A percentile compares a stretch with the other conserved stretches of the same genome.
Conservation (phyloP, 257 asterid species). For the Penstemon eatonii region DNA sequence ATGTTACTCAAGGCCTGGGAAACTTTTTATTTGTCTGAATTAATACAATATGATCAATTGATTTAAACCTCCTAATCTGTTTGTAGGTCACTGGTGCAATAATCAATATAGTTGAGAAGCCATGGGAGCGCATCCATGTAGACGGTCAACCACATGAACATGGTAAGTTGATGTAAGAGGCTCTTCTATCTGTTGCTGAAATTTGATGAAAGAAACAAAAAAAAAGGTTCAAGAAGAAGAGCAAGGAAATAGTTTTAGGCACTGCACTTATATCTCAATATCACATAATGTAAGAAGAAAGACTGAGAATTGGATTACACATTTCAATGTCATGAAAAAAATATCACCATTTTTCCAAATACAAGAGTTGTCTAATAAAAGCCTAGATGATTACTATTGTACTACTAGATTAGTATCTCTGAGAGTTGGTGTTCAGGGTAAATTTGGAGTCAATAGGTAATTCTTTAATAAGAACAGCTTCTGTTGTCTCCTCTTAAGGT, state of each 20-base stretch:
- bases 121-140: conserved; percentile 82
- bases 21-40: conserved; percentile 11
- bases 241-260: not conserved
- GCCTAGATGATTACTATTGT: not conserved
- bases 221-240: not conserved
- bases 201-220: not conserved
- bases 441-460: not conserved
- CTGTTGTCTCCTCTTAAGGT: conserved; percentile 46
- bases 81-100: conserved; percentile 77
- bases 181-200: conserved; percentile 20
- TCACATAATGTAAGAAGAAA: not conserved
- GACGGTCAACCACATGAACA: conserved; percentile 81
- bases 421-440: not conserved
- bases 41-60: not conserved
- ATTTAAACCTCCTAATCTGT: conserved; percentile 7
- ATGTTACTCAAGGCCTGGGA: conserved; percentile 1
- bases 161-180: conserved; percentile 47
- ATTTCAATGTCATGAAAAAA: not conserved
- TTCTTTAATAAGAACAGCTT: not conserved
- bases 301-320: not conserved
- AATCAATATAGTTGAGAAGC: conserved; percentile 77
- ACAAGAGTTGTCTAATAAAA: not conserved
- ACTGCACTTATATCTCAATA: not conserved
- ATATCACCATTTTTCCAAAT: not conserved
- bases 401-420: not conserved